phyloP scores from a whole-genome alignment of 208 protist genomes.

The Leishmania amazonensis region DNA sequence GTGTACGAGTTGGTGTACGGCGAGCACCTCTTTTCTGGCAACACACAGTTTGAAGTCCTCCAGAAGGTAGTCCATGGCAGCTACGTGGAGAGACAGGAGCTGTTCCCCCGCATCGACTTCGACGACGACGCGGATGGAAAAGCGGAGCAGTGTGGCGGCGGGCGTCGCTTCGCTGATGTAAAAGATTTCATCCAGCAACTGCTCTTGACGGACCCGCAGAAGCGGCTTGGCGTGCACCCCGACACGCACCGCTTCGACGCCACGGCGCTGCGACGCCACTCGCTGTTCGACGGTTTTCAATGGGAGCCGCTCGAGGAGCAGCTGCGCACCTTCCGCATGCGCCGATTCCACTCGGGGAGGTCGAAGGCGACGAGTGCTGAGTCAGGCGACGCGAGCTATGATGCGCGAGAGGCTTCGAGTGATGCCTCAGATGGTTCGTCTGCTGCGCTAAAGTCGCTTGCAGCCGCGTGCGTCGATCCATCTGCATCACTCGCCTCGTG shows the following conservation, averaged over 20 bases:
- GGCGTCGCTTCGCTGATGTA: slow-evolving; percentile 43
- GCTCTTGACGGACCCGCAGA: slow-evolving; percentile 61
- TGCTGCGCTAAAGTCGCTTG: slow-evolving; percentile 4
- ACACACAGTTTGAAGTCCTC: slow-evolving; percentile 72
- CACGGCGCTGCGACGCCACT: slow-evolving; percentile 58
- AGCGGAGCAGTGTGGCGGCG: background rate
- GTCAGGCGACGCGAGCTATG: background rate
- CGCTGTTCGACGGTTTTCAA: slow-evolving; percentile 73
- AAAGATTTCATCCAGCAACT: slow-evolving; percentile 73
- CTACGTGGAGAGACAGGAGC: slow-evolving; percentile 14
- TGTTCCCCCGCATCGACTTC: slow-evolving; percentile 62
- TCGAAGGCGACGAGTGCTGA: background rate
- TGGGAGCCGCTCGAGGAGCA: slow-evolving; percentile 69
- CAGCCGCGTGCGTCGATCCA: slow-evolving; percentile 31
- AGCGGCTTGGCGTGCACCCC: slow-evolving; percentile 71
- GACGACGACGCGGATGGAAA: background rate
- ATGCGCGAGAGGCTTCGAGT: background rate
- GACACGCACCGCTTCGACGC: slow-evolving; percentile 56
- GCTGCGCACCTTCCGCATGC: slow-evolving; percentile 39
- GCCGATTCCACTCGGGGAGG: slow-evolving; percentile 16
- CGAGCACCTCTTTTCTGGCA: slow-evolving; percentile 78
- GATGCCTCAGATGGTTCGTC: background rate
- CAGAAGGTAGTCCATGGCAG: slow-evolving; percentile 64
- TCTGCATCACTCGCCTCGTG: slow-evolving; percentile 49
- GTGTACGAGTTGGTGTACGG: slow-evolving; percentile 94